Conservation (phyloP, 768 basidiomycete species). For the Melanogaster broomeanus region DNA sequence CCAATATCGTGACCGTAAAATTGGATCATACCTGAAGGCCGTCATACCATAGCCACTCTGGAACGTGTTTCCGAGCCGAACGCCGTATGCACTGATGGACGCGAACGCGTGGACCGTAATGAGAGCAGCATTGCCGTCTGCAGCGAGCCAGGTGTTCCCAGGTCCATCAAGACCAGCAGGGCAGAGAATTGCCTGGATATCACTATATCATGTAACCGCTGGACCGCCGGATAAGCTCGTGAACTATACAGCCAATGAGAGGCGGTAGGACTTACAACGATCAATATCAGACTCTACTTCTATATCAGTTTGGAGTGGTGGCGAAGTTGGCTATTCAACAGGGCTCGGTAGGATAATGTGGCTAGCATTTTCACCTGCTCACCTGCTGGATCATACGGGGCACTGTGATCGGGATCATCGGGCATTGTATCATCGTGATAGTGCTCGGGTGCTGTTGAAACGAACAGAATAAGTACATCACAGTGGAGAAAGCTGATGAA, state of each 20-base stretch:
- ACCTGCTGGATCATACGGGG: neutral
- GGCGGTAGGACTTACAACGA: slow-evolving; percentile 40
- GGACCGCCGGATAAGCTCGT: neutral
- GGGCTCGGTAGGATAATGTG: slow-evolving; percentile 33
- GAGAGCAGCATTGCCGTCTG: slow-evolving; percentile 66
- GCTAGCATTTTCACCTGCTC: neutral
- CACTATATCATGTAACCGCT: slow-evolving; percentile 47
- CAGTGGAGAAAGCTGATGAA: neutral
- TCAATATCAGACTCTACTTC: slow-evolving; percentile 57
- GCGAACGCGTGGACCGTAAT: slow-evolving; percentile 79
- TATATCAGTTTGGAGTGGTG: slow-evolving; percentile 60
- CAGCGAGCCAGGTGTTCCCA: slow-evolving; percentile 83
- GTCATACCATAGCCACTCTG: slow-evolving; percentile 77
- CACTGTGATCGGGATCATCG: neutral
- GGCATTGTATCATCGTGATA: neutral
- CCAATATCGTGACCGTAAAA: slow-evolving; percentile 1
- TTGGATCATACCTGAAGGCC: slow-evolving; percentile 71
- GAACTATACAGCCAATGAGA: slow-evolving; percentile 1
- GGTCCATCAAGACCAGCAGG: slow-evolving; percentile 81
- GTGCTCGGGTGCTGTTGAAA: neutral
- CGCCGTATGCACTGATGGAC: slow-evolving; percentile 71
- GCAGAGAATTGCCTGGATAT: slow-evolving; percentile 77
- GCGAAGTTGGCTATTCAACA: slow-evolving; percentile 43
- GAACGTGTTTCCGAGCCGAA: slow-evolving; percentile 93
- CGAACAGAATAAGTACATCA: neutral